Evolutionary conservation across 495 filamentous ascomycete genomes (phyloP), one percentile per base, ranked within the genome.

Genomic region (Patellaria atrata): DNA sequence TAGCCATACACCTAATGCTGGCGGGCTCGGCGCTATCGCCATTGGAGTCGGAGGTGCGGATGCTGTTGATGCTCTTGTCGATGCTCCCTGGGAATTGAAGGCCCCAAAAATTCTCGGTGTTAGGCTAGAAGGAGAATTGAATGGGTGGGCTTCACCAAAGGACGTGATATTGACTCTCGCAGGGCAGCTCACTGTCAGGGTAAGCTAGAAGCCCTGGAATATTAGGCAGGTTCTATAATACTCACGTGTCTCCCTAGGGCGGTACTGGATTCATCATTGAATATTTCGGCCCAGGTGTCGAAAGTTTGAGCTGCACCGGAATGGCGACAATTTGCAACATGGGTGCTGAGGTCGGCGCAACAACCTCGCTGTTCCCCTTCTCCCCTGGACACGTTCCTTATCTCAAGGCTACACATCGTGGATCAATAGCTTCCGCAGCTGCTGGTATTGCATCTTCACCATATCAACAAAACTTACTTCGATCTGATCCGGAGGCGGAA

Each of bases 41-140:
- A 97, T 97, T 51, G 89, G 89, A 60, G 89, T 97, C 21, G 89
- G 89, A 44, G 89, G 89, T 53, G 89, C 89, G 20, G 89, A 97
- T 66, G 89, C 89, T 0, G 89, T 96, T 12, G 89, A 97, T 62
- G 89, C 85, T 11, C 72, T 97, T 30, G 89, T 93, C 2, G 87
- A 92, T 55, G 83, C 83, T 7, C 89, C 89, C 0, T 97, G 89
- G 89, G 89, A 97, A 56, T 56, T 97, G 43, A 94, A 93, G 63
- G 89, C 89, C 13, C 89, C 89, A 9, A 79, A 77, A 52, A 64
- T 96, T 27, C 58, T 94, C 16, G 89, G 89, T 50, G 86, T 97
- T 11, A 71, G 73, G 45, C 66, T 97, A 10, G 77, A 79, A 46
- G 87, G 87, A 35, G 59, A 79, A 56, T 68, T 97, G 37, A 80